Base-by-base conservation (phyloP, 441 rosid genomes). In the Brassica balearica region DNA sequence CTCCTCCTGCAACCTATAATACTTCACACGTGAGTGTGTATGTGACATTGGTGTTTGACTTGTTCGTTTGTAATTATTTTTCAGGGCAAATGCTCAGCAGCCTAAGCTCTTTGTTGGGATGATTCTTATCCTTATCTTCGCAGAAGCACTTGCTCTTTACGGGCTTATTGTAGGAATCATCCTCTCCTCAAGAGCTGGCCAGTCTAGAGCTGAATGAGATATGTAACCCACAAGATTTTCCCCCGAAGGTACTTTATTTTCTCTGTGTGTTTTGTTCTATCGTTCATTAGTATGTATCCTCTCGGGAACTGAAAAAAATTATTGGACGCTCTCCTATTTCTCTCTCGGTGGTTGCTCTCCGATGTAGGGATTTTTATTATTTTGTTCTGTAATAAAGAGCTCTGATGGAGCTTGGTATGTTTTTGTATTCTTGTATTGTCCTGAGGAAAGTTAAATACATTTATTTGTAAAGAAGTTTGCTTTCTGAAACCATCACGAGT, bases 61-160 rank as follows among this genome's bases (percentile, higher is more conserved):
- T 51, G 6, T 3, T 4, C 15, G 2, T 19, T 19, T 51, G 8
- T 8, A 51, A 51, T 51, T 7, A 5, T 9, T 60, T 22, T 10
- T 1, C 83, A 82, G 84, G 78, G 84, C 84, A 10, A 82, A 82
- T 70, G 84, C 84, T 14, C 84, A 82, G 77, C 84, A 82, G 70
- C 84, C 84, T 73, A 82, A 82, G 76, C 82, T 82, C 25, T 82
- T 82, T 14, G 84, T 82, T 0, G 84, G 84, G 38, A 82, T 82
- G 84, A 82, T 82, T 70, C 80, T 81, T 68, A 82, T 82, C 60
- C 84, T 81, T 64, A 81, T 81, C 55, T 81, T 81, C 29, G 77
- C n/a, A 68, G 83, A 81, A 61, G 83, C 83, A 0, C 73, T 81
- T 55, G 81, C 83, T 67, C 74, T 81, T 0, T 81, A 81, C 12